phyloP scores from a whole-genome alignment of 140 eudicot species.

The Bidens hawaiensis region DNA sequence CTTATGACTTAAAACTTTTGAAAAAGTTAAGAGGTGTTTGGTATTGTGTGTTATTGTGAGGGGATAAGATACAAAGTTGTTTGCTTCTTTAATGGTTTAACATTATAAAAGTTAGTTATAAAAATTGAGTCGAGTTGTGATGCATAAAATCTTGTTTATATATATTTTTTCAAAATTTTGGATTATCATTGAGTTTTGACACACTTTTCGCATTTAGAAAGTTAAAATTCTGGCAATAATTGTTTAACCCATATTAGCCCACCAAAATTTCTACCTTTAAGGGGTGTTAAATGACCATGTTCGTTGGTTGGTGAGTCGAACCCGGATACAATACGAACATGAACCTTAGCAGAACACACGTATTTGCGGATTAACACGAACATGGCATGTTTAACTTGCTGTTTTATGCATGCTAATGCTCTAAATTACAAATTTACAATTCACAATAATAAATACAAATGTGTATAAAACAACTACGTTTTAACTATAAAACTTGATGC shows the following conservation, averaged over 20 bases:
- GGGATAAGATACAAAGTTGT: conserved; percentile 4
- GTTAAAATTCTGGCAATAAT: too few relatives aligned
- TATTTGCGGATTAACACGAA: background rate
- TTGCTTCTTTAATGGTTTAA: background rate
- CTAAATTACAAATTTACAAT: too few relatives aligned
- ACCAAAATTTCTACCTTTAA: background rate
- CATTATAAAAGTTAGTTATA: background rate
- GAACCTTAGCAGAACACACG: background rate
- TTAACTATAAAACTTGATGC: background rate
- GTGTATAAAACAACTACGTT: background rate
- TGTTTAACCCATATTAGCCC: background rate
- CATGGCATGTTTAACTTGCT: background rate
- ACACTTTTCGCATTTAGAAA: too few relatives aligned
- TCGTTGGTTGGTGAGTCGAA: background rate
- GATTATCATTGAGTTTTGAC: background rate
- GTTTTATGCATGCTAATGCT: background rate
- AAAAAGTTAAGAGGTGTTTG: too few relatives aligned
- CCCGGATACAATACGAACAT: background rate
- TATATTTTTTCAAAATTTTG: background rate
- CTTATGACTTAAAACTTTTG: too few relatives aligned
- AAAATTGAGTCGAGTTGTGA: background rate
- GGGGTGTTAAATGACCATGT: background rate
- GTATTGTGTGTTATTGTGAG: too few relatives aligned
- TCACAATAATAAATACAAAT: too few relatives aligned
- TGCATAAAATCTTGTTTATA: background rate